phyloP scores from a whole-genome alignment of 2,329 filamentous ascomycete species.

The Elsinoe fawcettii region DNA sequence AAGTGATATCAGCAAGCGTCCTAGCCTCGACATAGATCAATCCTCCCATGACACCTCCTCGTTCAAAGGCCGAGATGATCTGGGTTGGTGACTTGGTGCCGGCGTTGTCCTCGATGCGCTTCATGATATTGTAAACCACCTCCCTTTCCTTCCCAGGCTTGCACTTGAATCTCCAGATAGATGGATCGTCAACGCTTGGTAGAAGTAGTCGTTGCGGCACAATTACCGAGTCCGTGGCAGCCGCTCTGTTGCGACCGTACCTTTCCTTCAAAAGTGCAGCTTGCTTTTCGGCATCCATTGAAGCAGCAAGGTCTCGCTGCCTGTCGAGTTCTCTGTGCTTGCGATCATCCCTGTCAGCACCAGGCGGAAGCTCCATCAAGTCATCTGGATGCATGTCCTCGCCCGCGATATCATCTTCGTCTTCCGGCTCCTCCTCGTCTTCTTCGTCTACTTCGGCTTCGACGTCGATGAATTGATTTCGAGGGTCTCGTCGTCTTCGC shows the following conservation, averaged over 20 bases:
- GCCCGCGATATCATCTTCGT: slow-evolving; percentile 78
- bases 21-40: slow-evolving; percentile 93
- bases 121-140: slow-evolving; percentile 79
- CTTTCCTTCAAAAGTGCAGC: slow-evolving; percentile 79
- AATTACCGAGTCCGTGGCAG: slow-evolving; percentile 62
- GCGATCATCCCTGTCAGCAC: slow-evolving; percentile 77
- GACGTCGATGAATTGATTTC: slow-evolving; percentile 89
- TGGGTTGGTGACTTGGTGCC: slow-evolving; percentile 71
- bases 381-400: slow-evolving; percentile 89
- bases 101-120: slow-evolving; percentile 72
- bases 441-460: slow-evolving; percentile 96
- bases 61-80: slow-evolving; percentile 88
- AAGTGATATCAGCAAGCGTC: slow-evolving; percentile 75
- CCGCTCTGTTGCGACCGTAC: slow-evolving; percentile 66
- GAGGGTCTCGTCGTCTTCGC: slow-evolving; percentile 62
- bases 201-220: slow-evolving; percentile 80
- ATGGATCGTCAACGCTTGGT: slow-evolving; percentile 88
- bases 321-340: slow-evolving; percentile 91
- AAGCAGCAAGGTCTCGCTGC: slow-evolving; percentile 76
- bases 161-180: slow-evolving; percentile 89
- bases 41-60: slow-evolving; percentile 80
- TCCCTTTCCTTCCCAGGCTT: slow-evolving; percentile 95
- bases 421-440: slow-evolving; percentile 78
- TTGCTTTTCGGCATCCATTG: slow-evolving; percentile 88
- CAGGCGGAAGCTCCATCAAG: slow-evolving; percentile 64